Evolutionary conservation across 495 filamentous ascomycete genomes (phyloP), one percentile per base, ranked within the genome.

Genomic region (Penicillium longicatenatum): DNA sequence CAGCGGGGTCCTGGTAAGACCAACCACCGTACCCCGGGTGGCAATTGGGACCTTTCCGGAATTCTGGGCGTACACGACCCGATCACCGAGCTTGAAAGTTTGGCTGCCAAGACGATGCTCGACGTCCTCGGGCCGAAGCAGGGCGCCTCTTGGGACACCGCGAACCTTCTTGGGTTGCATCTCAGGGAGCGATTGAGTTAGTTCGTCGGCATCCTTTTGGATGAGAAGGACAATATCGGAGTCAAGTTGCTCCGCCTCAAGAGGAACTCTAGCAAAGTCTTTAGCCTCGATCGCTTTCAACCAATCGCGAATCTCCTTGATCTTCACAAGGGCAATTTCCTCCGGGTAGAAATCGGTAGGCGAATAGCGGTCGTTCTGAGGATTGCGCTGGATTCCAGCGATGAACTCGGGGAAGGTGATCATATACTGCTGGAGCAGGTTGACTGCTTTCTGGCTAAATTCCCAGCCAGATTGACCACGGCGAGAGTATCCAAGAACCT

Each of bases 1-100:
- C 37, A 90, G 87, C 19, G 91, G 72, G 2, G 92, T 97, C 31
- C 90, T 84, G 31, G 91, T 97, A 63, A 96, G 86, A 17, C 95
- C 95, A 46, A 97, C 85, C 10, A 98, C 90, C 4, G 95, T 99
- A 54, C 95, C 95, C 47, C 88, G 85, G 49, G 87, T 89, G 35
- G 90, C 93, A 64, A 98, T 96, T 0, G 95, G 95, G 3, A 99
- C 93, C 63, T 96, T 92, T 41, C 95, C 95, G 17, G 91, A 91
- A 63, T 92, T 89, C 69, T 93, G 90, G 17, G 92, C 91, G 63
- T 98, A 98, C 41, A 96, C 90, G 20, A 97, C 82, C 16, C 95
- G 87, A 65, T 99, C 94, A 35, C 95, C 95, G 33, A 98, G 81
- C 52, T 73, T 72, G 70, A 98, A 99, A 31, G 74, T 79, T 66